These are phyloP conservation scores for Colletotrichum sp. DNA, from an alignment of 2,329 filamentous ascomycete genomes.

Conservation along the genomic window DNA sequence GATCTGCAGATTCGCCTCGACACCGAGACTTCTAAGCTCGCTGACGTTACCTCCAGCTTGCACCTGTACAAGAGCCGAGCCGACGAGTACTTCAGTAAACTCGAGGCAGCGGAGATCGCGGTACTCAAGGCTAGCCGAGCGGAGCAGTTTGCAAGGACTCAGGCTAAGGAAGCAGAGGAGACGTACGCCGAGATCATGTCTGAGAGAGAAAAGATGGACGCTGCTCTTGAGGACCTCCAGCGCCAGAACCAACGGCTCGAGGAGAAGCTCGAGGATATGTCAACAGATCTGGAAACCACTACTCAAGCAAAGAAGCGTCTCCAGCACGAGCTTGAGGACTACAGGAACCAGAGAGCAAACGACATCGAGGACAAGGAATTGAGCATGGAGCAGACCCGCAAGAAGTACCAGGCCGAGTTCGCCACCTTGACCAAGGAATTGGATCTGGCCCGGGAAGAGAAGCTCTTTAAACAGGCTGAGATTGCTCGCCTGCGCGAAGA, in stretches of 20 bases:
- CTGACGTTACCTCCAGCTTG: slow-evolving; percentile 84
- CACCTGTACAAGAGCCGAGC: slow-evolving; percentile 89
- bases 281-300: slow-evolving; percentile 85
- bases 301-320: slow-evolving; percentile 91
- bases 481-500: slow-evolving; percentile 92
- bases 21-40: slow-evolving; percentile 82
- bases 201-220: slow-evolving; percentile 89
- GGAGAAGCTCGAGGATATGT: slow-evolving; percentile 88
- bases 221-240: slow-evolving; percentile 86
- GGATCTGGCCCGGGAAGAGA: slow-evolving; percentile 90
- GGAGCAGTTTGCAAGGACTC: slow-evolving; percentile 91
- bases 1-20: slow-evolving; percentile 94
- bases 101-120: slow-evolving; percentile 95
- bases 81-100: slow-evolving; percentile 95
- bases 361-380: slow-evolving; percentile 97
- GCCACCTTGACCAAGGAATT: slow-evolving; percentile 89
- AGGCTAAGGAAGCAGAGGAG: slow-evolving; percentile 90
- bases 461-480: slow-evolving; percentile 83
- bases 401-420: slow-evolving; percentile 96
- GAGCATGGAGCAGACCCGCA: slow-evolving; percentile 94
- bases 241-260: slow-evolving; percentile 88
- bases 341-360: slow-evolving; percentile 91
- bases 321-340: slow-evolving; percentile 97
- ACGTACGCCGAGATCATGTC: slow-evolving; percentile 89
- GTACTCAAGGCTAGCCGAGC: slow-evolving; percentile 91